A percentile compares a stretch with the other conserved stretches of the same genome.
Conservation (phyloP, 768 basidiomycete genomes). For the Podaxis sp. region DNA sequence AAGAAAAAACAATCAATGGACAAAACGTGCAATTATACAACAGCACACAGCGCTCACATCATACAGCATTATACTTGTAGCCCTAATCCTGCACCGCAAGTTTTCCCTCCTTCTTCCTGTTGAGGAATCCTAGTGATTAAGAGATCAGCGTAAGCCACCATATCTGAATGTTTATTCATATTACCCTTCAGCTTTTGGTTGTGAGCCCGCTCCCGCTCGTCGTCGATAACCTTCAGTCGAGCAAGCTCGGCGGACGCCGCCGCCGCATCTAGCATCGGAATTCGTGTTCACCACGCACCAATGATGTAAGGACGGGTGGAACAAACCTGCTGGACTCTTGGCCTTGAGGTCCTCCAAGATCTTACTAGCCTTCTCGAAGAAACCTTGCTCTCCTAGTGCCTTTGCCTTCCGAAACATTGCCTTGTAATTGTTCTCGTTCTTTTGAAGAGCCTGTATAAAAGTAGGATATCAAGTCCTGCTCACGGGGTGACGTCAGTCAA, state of each 20-base stretch:
- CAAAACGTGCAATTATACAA: neutral
- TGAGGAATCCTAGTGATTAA: constrained; percentile 47
- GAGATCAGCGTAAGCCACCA: neutral
- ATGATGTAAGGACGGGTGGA: neutral
- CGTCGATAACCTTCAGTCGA: constrained; percentile 60
- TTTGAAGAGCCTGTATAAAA: constrained; percentile 58
- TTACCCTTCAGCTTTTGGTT: constrained; percentile 77
- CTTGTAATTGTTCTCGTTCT: constrained; percentile 77
- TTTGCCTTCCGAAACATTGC: constrained; percentile 82
- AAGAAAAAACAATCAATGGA: neutral
- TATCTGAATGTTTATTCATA: neutral
- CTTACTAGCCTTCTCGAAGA: constrained; percentile 69
- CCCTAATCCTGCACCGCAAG: constrained; percentile 15
- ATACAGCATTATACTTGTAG: neutral
- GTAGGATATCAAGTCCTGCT: neutral
- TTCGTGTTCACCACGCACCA: neutral
- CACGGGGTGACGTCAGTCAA: neutral
- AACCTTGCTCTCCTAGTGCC: constrained; percentile 74
- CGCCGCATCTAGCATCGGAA: constrained; percentile 45
- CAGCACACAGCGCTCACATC: neutral
- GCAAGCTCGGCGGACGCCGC: constrained; percentile 64
- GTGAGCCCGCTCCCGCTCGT: constrained; percentile 62
- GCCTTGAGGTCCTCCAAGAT: constrained; percentile 64
- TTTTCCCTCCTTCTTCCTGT: constrained; percentile 54
- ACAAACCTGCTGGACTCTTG: constrained; percentile 60